These are phyloP conservation scores for Heritiera fomes DNA, from an alignment of 345 rosid species.

Conservation along the genomic window DNA sequence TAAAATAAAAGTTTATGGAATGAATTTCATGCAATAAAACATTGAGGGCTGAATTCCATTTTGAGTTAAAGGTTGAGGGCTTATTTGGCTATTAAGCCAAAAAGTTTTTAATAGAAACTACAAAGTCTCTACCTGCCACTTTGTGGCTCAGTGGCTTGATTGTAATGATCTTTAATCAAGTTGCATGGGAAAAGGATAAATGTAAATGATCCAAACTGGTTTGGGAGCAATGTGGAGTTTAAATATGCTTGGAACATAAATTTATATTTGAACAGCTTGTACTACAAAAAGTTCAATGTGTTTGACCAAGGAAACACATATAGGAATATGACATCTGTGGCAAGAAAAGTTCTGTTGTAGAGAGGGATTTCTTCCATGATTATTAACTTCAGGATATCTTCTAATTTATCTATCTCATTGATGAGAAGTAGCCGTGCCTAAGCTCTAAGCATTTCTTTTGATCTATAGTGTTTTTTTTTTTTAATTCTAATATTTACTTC, in stretches of 20 bases:
- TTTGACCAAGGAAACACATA: background rate
- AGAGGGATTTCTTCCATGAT: background rate
- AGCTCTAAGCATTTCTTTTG: background rate
- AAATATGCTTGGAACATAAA: background rate
- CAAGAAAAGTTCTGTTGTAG: background rate
- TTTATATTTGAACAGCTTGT: background rate
- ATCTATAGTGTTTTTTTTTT: background rate
- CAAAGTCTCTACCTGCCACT: background rate
- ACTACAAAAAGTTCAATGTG: background rate
- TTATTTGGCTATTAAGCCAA: too few relatives aligned
- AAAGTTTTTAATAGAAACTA: background rate
- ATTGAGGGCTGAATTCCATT: too few relatives aligned
- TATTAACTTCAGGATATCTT: background rate
- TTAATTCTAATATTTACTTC: background rate
- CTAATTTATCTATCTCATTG: background rate
- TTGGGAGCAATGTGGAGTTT: constrained; percentile 10
- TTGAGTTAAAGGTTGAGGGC: too few relatives aligned
- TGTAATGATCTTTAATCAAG: background rate
- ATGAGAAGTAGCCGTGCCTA: background rate
- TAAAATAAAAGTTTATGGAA: too few relatives aligned
- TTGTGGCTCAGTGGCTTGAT: background rate
- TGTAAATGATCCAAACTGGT: background rate
- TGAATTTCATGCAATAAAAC: too few relatives aligned
- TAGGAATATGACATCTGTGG: background rate
- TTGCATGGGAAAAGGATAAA: background rate